Evolutionary conservation across 1,284 basidiomycete genomes (phyloP).

Genomic region (Xerocomus minutiporus): DNA sequence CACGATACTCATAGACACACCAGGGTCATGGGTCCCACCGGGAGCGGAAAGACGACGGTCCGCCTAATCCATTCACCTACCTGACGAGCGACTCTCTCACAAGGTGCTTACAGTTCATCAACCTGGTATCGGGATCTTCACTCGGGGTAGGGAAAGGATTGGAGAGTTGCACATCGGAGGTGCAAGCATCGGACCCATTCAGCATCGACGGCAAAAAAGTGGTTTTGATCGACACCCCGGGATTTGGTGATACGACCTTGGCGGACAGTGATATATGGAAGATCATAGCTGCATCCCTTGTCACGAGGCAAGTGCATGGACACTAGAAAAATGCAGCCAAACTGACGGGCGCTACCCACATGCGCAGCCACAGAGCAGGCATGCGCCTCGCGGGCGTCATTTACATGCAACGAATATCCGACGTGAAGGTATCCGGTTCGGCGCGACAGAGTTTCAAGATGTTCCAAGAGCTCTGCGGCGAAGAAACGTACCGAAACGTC

Average conservation of each 20-base stretch:
- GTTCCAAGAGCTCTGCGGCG: slow-evolving; percentile 49
- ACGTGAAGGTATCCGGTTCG: slow-evolving; percentile 45
- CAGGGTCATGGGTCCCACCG: slow-evolving; percentile 31
- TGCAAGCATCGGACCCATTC: slow-evolving; percentile 29
- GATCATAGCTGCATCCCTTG: slow-evolving; percentile 33
- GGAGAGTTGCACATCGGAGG: slow-evolving; percentile 35
- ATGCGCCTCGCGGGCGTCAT: slow-evolving; percentile 39
- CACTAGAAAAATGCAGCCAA: neutral
- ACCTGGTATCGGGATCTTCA: slow-evolving; percentile 30
- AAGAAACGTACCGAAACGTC: slow-evolving; percentile 41
- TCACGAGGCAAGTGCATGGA: slow-evolving; percentile 19
- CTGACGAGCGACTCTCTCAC: neutral
- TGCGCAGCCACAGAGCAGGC: slow-evolving; percentile 36
- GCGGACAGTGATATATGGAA: slow-evolving; percentile 36
- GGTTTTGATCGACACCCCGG: slow-evolving; percentile 36
- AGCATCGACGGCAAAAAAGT: slow-evolving; percentile 24
- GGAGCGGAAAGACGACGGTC: slow-evolving; percentile 34
- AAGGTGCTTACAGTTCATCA: slow-evolving; percentile 31
- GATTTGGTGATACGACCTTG: slow-evolving; percentile 37
- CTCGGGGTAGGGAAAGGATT: slow-evolving; percentile 31
- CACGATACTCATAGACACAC: slow-evolving; percentile 10
- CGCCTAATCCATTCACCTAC: slow-evolving; percentile 4
- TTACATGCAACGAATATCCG: slow-evolving; percentile 52
- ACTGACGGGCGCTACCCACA: neutral
- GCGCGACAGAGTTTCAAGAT: slow-evolving; percentile 46